Conservation (phyloP, 306 rosid species). For the Cercis canadensis region DNA sequence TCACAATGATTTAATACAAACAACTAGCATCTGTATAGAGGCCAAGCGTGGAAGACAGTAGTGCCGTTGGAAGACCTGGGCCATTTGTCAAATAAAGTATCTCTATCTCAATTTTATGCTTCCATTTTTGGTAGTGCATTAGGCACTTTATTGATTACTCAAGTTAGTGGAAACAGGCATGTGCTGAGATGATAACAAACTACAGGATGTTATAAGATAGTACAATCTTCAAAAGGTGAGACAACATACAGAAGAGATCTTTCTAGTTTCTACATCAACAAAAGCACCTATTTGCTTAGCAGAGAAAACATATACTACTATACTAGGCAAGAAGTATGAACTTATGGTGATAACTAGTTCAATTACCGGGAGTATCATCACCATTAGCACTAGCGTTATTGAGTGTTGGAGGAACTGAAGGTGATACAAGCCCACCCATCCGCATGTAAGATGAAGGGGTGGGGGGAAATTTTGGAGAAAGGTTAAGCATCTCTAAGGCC, state of each 20-base stretch:
- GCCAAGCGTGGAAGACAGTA: no score
- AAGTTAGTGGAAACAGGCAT: no score
- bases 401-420: constrained; percentile 35
- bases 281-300: constrained; percentile 29
- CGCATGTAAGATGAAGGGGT: constrained; percentile 52
- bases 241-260: no score
- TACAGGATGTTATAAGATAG: no score
- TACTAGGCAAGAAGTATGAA: constrained; percentile 26
- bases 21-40: no score
- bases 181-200: no score
- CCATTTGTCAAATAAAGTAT: no score
- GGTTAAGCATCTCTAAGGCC: constrained; percentile 82
- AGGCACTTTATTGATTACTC: no score
- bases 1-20: no score
- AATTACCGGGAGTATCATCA: constrained; percentile 36
- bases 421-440: constrained; percentile 48
- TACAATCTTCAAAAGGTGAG: no score
- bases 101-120: constrained; percentile 1
- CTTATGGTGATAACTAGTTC: constrained; percentile 26
- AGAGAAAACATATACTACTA: constrained; percentile 2
- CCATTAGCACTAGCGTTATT: constrained; percentile 3
- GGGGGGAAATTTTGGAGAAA: constrained; percentile 66
- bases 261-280: constrained; percentile 9
- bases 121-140: neutral
- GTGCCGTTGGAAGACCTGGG: no score